These are phyloP conservation scores for Puya raimondii DNA, from an alignment of 176 grass and related monocot species.

Conservation along the genomic window DNA sequence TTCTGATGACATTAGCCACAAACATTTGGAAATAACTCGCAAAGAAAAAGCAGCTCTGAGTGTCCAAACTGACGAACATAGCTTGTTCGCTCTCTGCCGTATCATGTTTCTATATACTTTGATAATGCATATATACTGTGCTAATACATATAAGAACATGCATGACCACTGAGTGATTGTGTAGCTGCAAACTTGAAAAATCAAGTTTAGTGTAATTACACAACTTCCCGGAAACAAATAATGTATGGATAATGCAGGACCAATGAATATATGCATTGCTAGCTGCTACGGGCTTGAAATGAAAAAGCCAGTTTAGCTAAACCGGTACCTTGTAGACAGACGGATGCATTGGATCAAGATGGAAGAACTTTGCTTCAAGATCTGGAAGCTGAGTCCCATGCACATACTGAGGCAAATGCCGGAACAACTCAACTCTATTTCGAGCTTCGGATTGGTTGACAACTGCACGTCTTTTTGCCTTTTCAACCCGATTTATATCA, in stretches of 20 bases:
- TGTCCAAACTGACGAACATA: too few relatives aligned
- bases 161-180: neutral
- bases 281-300: neutral
- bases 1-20: too few relatives aligned
- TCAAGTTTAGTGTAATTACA: too few relatives aligned
- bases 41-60: too few relatives aligned
- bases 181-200: too few relatives aligned
- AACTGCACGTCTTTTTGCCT: slow-evolving; percentile 46
- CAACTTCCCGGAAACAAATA: neutral
- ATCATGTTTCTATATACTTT: too few relatives aligned
- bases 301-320: neutral
- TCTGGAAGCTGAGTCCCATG: slow-evolving; percentile 75
- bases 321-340: slow-evolving; percentile 74
- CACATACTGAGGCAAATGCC: slow-evolving; percentile 62
- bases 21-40: too few relatives aligned
- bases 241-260: neutral
- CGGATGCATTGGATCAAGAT: slow-evolving; percentile 61
- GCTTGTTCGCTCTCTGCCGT: too few relatives aligned
- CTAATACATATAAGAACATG: neutral
- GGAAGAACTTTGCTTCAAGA: slow-evolving; percentile 55
- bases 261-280: neutral
- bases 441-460: slow-evolving; percentile 47
- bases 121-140: too few relatives aligned
- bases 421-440: slow-evolving; percentile 64
- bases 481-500: slow-evolving; percentile 45